phyloP scores from a whole-genome alignment of 83 land plant species.

The Picea mariana region DNA sequence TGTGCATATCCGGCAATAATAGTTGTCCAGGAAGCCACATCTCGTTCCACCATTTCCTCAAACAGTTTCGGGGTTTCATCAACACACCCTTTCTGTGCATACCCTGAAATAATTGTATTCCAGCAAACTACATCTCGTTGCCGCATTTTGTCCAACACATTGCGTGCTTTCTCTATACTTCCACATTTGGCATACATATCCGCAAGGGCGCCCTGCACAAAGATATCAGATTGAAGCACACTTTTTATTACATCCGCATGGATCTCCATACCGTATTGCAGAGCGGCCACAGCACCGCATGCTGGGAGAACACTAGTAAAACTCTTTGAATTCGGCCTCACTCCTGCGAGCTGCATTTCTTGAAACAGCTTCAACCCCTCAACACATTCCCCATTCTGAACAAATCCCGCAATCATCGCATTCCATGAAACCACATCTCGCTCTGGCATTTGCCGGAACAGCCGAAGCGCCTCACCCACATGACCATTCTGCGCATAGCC shows the following conservation, averaged over 20 bases:
- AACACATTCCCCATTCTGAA: background rate
- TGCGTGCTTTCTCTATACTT: too few species aligned
- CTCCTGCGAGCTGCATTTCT: background rate
- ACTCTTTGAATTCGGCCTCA: too few species aligned
- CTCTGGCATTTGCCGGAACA: conserved; percentile 14
- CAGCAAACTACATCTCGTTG: too few species aligned
- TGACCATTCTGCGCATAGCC: background rate
- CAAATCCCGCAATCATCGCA: conserved; percentile 11
- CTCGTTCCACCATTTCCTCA: conserved; percentile 3
- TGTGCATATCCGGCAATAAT: conserved; percentile 25
- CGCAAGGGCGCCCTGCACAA: too few species aligned
- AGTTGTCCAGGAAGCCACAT: conserved; percentile 19
- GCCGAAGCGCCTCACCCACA: background rate
- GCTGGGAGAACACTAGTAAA: too few species aligned
- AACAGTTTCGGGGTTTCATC: conserved; percentile 14
- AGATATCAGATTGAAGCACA: too few species aligned
- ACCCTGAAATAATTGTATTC: too few species aligned
- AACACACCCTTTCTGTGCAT: background rate
- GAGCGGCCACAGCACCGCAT: too few species aligned
- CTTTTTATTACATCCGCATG: too few species aligned
- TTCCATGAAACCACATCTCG: conserved; percentile 16
- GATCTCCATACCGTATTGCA: too few species aligned
- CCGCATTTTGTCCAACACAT: too few species aligned
- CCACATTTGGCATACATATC: too few species aligned
- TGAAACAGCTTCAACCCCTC: conserved; percentile 4